A percentile compares a stretch with the other conserved stretches of the same genome.
These are phyloP conservation scores for Penicillium tannophilum DNA, from an alignment of 495 filamentous ascomycete species.

Conservation along the genomic window DNA sequence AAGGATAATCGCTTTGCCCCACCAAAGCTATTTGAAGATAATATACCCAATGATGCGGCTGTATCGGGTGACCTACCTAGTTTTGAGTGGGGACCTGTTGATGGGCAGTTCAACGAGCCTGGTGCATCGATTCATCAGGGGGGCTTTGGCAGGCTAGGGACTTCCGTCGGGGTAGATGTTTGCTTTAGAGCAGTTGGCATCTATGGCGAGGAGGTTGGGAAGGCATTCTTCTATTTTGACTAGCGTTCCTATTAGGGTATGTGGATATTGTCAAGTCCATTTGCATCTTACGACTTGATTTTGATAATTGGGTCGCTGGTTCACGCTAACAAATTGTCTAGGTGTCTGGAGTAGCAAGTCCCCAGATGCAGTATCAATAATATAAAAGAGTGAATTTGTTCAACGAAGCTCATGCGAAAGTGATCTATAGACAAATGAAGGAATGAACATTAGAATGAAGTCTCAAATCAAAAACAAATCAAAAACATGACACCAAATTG, in stretches of 20 bases:
- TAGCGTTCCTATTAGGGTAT: slow-evolving; percentile 6
- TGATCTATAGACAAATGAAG: background rate
- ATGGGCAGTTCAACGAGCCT: background rate
- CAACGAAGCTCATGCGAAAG: background rate
- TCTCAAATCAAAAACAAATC: background rate
- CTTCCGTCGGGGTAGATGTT: background rate
- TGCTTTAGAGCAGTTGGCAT: slow-evolving; percentile 1
- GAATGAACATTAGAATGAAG: background rate
- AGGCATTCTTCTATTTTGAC: slow-evolving; percentile 2
- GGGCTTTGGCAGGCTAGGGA: background rate
- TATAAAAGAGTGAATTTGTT: background rate
- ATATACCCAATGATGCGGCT: background rate
- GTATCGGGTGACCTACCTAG: background rate
- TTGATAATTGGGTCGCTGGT: too few species aligned
- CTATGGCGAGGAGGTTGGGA: background rate
- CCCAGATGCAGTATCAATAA: slow-evolving; percentile 2
- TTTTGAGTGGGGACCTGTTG: background rate
- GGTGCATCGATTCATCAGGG: slow-evolving; percentile 1
- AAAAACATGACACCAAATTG: background rate
- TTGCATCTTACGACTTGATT: too few species aligned
- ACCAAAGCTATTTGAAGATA: too few species aligned
- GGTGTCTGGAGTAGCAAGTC: slow-evolving; percentile 3
- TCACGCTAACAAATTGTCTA: too few species aligned
- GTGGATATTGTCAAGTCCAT: background rate
- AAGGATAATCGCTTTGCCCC: too few species aligned